Percentiles rank a stretch among this genome's conserved stretches.
Conservation (phyloP, 2,329 filamentous ascomycete genomes). For the Cadophora sp. region DNA sequence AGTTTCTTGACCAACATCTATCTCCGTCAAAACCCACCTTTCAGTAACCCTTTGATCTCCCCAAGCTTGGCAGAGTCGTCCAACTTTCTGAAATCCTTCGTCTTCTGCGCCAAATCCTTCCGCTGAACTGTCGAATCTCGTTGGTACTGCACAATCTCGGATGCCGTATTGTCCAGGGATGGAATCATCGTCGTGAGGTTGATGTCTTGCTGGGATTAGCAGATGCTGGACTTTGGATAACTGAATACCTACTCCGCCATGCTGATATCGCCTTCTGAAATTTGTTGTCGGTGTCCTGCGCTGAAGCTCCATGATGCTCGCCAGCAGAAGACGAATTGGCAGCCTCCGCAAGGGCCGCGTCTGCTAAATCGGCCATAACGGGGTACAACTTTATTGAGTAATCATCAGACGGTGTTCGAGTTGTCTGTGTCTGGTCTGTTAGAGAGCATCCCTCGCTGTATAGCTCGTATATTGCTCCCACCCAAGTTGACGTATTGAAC, state of each 20-base stretch:
- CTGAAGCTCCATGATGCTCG: conserved; percentile 30
- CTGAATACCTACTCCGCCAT: conserved; percentile 78
- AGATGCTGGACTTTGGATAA: conserved; percentile 17
- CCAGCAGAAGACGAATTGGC: conserved; percentile 22
- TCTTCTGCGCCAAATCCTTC: conserved; percentile 98
- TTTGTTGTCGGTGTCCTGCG: conserved; percentile 75
- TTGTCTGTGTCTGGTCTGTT: conserved; percentile 5
- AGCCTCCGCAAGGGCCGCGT: conserved; percentile 36
- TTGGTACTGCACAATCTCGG: conserved; percentile 92
- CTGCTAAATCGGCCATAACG: conserved; percentile 42
- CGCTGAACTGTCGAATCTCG: conserved; percentile 94
- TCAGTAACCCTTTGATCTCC: conserved; percentile 89
- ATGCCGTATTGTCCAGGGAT: conserved; percentile 89
- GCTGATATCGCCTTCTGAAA: conserved; percentile 96
- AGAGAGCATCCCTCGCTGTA: neutral
- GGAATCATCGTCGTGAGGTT: conserved; percentile 85
- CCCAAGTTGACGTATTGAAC: neutral
- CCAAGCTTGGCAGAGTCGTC: conserved; percentile 86
- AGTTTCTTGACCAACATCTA: conserved; percentile 13
- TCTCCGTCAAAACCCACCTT: conserved; percentile 60
- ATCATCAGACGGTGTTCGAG: conserved; percentile 27
- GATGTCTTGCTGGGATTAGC: conserved; percentile 65
- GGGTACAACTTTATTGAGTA: conserved; percentile 21
- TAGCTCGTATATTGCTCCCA: conserved; percentile 6
- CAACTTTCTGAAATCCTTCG: conserved; percentile 94